A percentile compares a stretch with the other conserved stretches of the same genome.
phyloP scores from a whole-genome alignment of 495 filamentous ascomycete species.

The Penicillium robsamsonii region DNA sequence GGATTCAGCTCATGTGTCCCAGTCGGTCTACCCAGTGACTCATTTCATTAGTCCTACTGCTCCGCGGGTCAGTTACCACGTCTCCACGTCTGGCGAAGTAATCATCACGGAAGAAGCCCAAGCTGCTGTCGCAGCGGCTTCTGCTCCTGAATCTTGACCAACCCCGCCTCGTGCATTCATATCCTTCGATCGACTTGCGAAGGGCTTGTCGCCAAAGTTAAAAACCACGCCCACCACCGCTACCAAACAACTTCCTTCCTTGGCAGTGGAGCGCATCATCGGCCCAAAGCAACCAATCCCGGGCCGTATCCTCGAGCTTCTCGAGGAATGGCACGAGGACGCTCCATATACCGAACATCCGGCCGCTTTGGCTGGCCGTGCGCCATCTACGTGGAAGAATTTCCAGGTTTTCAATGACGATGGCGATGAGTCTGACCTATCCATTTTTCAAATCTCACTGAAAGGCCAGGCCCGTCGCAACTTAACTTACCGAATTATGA shows the following conservation, averaged over 20 bases:
- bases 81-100: neutral
- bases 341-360: neutral
- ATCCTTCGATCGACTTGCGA: neutral
- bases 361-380: neutral
- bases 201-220: neutral
- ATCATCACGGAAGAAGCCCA: neutral
- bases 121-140: neutral
- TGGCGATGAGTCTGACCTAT: constrained; percentile 14
- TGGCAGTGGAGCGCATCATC: neutral
- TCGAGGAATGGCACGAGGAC: neutral
- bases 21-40: neutral
- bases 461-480: neutral
- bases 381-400: neutral
- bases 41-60: neutral
- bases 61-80: neutral
- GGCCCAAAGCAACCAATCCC: neutral
- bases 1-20: neutral
- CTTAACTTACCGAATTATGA: neutral
- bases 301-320: neutral
- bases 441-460: constrained; percentile 4
- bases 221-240: neutral
- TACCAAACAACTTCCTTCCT: neutral
- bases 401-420: constrained; percentile 20
- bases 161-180: neutral
- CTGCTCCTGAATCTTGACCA: neutral